These are phyloP conservation scores for Aspergillus sclerotioniger DNA, from an alignment of 495 filamentous ascomycete species.

Conservation along the genomic window DNA sequence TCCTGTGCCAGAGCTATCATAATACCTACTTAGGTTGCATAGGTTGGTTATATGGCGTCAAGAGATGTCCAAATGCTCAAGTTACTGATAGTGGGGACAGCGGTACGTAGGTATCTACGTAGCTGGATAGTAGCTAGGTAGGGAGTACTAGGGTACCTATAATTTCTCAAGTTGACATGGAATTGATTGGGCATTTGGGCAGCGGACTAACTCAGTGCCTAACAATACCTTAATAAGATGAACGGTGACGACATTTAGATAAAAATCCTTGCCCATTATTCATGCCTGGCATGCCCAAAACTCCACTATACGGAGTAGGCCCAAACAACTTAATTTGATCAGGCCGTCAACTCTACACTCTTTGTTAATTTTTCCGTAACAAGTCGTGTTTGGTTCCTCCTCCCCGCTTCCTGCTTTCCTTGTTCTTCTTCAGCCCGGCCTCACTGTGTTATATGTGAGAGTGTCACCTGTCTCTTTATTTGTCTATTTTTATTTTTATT, in stretches of 20 bases:
- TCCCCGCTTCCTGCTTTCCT: slow-evolving; percentile 1
- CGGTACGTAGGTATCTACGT: background rate
- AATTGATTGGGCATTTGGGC: slow-evolving; percentile 31
- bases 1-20: too few relatives aligned
- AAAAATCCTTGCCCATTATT: background rate
- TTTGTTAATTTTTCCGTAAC: slow-evolving; percentile 1
- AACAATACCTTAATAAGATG: slow-evolving; percentile 3
- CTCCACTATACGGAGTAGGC: slow-evolving; percentile 7
- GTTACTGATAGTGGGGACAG: too few relatives aligned
- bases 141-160: background rate
- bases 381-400: background rate
- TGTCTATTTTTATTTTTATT: background rate
- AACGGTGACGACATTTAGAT: slow-evolving; percentile 1
- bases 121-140: background rate
- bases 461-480: background rate
- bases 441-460: background rate
- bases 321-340: slow-evolving; percentile 9
- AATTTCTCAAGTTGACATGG: background rate
- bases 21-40: too few relatives aligned
- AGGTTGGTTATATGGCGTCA: too few relatives aligned
- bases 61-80: too few relatives aligned
- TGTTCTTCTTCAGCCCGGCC: slow-evolving; percentile 3
- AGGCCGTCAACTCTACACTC: slow-evolving; percentile 11
- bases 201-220: slow-evolving; percentile 19
- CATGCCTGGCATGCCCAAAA: slow-evolving; percentile 13